These are phyloP conservation scores for Diaporthe sp. DNA, from an alignment of 2,329 filamentous ascomycete genomes.

Conservation along the genomic window DNA sequence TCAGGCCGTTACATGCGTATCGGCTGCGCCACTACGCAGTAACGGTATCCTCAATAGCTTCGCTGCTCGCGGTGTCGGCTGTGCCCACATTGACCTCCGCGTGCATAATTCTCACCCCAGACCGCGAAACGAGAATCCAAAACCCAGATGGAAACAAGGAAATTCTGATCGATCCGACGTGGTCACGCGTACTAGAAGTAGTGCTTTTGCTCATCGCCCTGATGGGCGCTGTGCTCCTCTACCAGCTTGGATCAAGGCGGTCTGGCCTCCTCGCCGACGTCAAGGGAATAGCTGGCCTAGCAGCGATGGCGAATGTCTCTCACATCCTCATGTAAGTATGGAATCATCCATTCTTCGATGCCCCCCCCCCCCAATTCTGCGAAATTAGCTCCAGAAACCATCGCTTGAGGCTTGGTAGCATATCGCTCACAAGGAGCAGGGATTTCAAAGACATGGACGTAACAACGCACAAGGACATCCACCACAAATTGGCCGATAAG, in stretches of 20 bases:
- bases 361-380: too few species aligned
- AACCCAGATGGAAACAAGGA: slow-evolving; percentile 62
- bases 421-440: neutral
- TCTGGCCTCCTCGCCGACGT: slow-evolving; percentile 78
- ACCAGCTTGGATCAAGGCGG: slow-evolving; percentile 71
- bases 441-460: slow-evolving; percentile 82
- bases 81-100: slow-evolving; percentile 79
- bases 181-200: slow-evolving; percentile 73
- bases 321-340: slow-evolving; percentile 49
- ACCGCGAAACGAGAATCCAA: slow-evolving; percentile 58
- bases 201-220: slow-evolving; percentile 70
- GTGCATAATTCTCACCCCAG: slow-evolving; percentile 69
- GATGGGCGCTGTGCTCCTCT: slow-evolving; percentile 70
- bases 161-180: slow-evolving; percentile 69
- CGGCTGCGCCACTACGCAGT: slow-evolving; percentile 77
- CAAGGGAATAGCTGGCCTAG: slow-evolving; percentile 80
- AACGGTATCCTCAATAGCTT: slow-evolving; percentile 74
- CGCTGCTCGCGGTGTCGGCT: slow-evolving; percentile 75
- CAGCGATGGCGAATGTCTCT: slow-evolving; percentile 80
- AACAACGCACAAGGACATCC: slow-evolving; percentile 75
- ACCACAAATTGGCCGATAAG: slow-evolving; percentile 74
- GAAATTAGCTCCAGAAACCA: too few species aligned
- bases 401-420: slow-evolving; percentile 1
- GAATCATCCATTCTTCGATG: neutral
- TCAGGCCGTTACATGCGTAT: slow-evolving; percentile 75